Base-by-base conservation (phyloP, 352 stramenopile genomes). In the Phytophthora pinifolia region DNA sequence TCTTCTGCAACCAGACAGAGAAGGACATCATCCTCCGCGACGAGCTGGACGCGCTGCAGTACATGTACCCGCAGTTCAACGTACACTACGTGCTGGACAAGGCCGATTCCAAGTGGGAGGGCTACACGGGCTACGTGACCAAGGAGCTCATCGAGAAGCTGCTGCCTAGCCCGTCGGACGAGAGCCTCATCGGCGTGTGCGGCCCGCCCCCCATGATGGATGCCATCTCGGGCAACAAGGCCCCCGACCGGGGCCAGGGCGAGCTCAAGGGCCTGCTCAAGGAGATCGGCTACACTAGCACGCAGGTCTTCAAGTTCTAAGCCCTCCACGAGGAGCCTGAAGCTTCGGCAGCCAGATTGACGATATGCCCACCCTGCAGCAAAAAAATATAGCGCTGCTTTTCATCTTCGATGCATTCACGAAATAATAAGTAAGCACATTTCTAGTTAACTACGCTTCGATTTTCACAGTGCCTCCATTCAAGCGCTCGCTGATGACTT, bases 201-300 rank as follows among this genome's bases (percentile, higher is more conserved):
- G 88, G 88, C n/a, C 88, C 88, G 6, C 87, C 83, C 8, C 69
- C 73, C 14, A 89, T 96, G 73, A 90, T 94, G 83, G 49, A 88
- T 53, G 67, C 67, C 30, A 66, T 96, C 42, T 94, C 74, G 41
- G 86, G 86, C 43, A 74, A 89, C 71, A 92, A 93, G 71, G 70
- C 70, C 35, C 75, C 79, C 30, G 83, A 96, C 70, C 82, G 80
- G 47, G 79, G 65, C 32, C 86, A 96, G 68, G 86, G 86, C 15
- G 73, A 86, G 45, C 53, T 96, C 30, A 64, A 65, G 39, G 86
- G 86, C 15, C 22, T 90, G 31, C 72, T 96, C 29, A 92, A 96
- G 68, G 72, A 84, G 35, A 50, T 85, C 41, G 47, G 63, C 18
- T 88, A 83, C 73, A 74, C 79, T n/a, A 63, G 57, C 34, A 64